Conservation (phyloP, 257 asterid genomes). For the Solanum piurae region DNA sequence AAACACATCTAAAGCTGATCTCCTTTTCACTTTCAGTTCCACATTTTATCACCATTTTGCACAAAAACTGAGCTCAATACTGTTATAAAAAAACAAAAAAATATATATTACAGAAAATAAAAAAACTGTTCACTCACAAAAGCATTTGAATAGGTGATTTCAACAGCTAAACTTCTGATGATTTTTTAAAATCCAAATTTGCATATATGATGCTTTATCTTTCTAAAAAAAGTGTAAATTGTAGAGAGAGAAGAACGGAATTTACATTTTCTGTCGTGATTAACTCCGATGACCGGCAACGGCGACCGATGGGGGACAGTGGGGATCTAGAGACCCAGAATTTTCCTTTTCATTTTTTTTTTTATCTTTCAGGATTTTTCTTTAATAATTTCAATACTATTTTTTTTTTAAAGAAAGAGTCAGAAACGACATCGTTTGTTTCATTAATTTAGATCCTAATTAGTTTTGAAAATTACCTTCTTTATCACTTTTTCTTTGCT, state of each 20-base stretch:
- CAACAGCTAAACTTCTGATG: not conserved
- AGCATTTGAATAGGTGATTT: not conserved
- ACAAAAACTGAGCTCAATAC: not conserved
- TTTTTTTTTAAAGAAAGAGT: not conserved
- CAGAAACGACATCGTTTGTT: not conserved
- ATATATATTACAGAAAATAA: not conserved
- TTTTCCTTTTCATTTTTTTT: not conserved
- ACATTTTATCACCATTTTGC: not conserved
- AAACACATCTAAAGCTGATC: slow-evolving; percentile 30
- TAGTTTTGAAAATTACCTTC: no score
- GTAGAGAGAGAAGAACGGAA: not conserved
- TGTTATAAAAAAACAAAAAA: not conserved
- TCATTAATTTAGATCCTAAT: not conserved
- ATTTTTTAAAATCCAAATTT: not conserved
- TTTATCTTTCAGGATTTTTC: not conserved
- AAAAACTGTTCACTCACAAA: not conserved
- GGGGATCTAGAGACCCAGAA: not conserved
- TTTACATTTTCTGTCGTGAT: not conserved
- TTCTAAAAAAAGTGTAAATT: not conserved
- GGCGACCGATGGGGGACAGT: not conserved
- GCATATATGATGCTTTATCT: not conserved
- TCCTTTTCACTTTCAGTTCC: not conserved
- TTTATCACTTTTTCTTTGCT: not conserved
- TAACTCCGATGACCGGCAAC: not conserved
- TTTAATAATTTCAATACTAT: not conserved